Evolutionary conservation across 1,284 basidiomycete genomes (phyloP), one percentile per base, ranked within the genome.

Genomic region (Ustilago bromivora): DNA sequence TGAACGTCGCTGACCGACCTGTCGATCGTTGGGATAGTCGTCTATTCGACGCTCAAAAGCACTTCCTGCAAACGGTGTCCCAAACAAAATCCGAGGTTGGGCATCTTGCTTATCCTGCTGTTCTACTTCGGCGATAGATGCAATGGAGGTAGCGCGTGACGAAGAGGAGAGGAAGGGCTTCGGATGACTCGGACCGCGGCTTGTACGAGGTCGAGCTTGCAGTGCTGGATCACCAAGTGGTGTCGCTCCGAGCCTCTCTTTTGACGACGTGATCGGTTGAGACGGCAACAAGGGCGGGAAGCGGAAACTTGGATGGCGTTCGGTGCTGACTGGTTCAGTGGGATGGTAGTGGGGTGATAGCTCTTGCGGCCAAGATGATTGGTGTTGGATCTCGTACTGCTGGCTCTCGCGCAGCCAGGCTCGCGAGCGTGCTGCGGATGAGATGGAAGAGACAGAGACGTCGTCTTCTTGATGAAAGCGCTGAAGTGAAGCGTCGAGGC

Each of bases 401-500:
- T 40, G 34, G 19, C 32, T 40, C n/a, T 41, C 46, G 10, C 34
- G 43, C 1, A 57, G 41, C 71, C 71, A 68, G 8, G 54, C 28
- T 4, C 46, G 40, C 5, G 68, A 71, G 2, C 7, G 54, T 13
- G 57, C 41, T 7, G 36, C 5, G 0, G 71, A 73, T 1, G 64
- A 63, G 23, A 40, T 3, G 2, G 65, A 72, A 12, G 60, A 51
- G 1, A 61, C 40, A 6, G 71, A 60, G 43, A 36, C 19, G 13
- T 73, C 71, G 31, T 73, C 61, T 34, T 73, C 40, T 1, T 32
- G 61, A 49, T 68, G 71, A 17, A 67, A 58, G 12, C 51, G 65
- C 32, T 67, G 65, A 28, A 73, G 55, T 40, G 65, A 67, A 9
- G 65, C 71, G 36, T 73, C 71, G 9, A 73, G 34, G 52, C 66